Evolutionary conservation across 2,329 filamentous ascomycete species (phyloP).

Genomic region (Colletotrichum falcatum): DNA sequence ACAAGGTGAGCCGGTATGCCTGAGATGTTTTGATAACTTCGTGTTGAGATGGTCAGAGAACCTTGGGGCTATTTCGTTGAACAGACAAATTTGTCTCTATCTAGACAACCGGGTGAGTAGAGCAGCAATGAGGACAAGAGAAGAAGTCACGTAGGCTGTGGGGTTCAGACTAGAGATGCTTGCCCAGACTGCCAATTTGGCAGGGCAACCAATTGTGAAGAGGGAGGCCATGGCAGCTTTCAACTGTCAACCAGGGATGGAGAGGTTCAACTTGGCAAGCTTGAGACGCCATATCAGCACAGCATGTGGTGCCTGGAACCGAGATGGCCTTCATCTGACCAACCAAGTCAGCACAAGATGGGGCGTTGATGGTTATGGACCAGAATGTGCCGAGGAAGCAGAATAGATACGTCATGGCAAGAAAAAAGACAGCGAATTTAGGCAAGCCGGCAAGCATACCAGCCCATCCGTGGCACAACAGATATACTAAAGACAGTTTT

Average conservation of each 20-base stretch:
- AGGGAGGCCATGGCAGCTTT: background rate
- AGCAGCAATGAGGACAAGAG: background rate
- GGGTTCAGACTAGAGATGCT: too few species aligned
- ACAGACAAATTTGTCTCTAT: background rate
- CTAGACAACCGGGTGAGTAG: background rate
- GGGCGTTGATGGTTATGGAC: background rate
- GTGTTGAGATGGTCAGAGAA: background rate
- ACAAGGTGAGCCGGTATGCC: background rate
- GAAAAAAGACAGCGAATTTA: background rate
- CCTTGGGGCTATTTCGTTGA: background rate
- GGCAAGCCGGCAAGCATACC: too few species aligned
- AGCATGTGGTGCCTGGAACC: background rate
- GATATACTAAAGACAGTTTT: conserved; percentile 25
- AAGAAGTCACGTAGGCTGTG: background rate
- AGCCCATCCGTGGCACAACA: background rate
- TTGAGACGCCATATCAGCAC: background rate
- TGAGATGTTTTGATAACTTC: background rate
- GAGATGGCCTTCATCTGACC: background rate
- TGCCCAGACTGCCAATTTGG: background rate
- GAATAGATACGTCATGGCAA: background rate
- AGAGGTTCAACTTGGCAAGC: background rate
- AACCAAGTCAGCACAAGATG: background rate
- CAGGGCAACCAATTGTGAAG: background rate
- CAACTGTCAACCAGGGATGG: background rate
- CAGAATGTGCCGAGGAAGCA: background rate